A percentile compares a stretch with the other conserved stretches of the same genome.
Conservation (phyloP, 495 filamentous ascomycete species). For the Aspergillus incahuasiensis region DNA sequence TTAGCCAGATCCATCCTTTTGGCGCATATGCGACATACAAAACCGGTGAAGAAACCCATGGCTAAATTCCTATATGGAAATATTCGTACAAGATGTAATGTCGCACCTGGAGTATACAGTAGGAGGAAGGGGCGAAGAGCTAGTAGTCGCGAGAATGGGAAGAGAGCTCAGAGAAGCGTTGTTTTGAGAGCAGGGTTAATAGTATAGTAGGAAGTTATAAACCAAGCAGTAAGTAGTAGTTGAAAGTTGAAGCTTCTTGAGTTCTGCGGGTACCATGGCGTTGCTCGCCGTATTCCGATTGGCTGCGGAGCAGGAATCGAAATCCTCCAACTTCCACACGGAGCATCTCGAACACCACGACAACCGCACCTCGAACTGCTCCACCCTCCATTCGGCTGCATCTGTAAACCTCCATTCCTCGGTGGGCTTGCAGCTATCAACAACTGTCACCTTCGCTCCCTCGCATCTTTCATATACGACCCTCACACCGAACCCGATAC, state of each 20-base stretch:
- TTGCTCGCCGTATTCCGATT: slow-evolving; percentile 39
- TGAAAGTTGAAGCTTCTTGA: neutral
- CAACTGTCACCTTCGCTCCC: too few species aligned
- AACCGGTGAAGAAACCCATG: slow-evolving; percentile 79
- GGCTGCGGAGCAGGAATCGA: slow-evolving; percentile 30
- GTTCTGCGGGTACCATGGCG: slow-evolving; percentile 21
- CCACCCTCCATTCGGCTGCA: too few species aligned
- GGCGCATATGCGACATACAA: slow-evolving; percentile 54
- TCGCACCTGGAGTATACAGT: too few species aligned
- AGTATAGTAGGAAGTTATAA: neutral
- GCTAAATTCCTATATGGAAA: neutral
- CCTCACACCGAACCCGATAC: neutral
- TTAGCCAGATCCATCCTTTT: slow-evolving; percentile 3
- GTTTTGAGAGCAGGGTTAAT: neutral
- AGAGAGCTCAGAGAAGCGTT: neutral
- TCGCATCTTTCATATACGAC: neutral
- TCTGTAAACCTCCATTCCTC: neutral
- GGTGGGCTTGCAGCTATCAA: too few species aligned
- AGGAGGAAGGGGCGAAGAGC: neutral
- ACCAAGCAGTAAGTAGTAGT: too few species aligned
- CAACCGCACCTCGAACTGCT: neutral
- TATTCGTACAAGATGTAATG: too few species aligned
- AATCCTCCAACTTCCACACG: slow-evolving; percentile 16
- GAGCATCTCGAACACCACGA: neutral
- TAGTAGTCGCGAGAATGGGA: too few species aligned